Evolutionary conservation across 2,329 filamentous ascomycete species (phyloP), one percentile per base, ranked within the genome.

Genomic region (Cordyceps farinosa): DNA sequence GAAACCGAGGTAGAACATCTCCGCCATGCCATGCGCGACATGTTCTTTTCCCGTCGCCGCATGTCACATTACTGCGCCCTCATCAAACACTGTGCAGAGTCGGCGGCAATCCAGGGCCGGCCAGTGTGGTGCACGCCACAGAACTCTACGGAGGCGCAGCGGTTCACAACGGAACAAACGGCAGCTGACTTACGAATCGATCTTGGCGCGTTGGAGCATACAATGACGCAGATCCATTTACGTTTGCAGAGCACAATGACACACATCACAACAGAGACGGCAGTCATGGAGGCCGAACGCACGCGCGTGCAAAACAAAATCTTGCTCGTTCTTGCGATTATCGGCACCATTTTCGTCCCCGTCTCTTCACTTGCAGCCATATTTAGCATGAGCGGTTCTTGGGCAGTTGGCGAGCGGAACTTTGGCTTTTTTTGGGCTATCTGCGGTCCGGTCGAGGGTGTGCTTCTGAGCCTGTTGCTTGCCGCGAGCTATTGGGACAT

Each of bases 371-470:
- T 64, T 11, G 62, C 64, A 10, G 59, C 62, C 27, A 48, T 66
- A 32, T 66, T 65, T 29, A 65, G 64, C 52, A 65, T 65, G 64
- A 53, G 52, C 22, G 64, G 64, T 15, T 34, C 50, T 13, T 65
- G 61, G 62, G 64, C 61, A 4, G 61, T 57, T 3, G 61, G 57
- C n/a, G 64, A 64, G 57, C 48, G 50, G 44, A 55, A 52, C 34
- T 64, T 64, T 62, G 53, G 47, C 15, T 22, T 60, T 6, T 64
- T 66, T 42, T 64, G 55, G 62, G 62, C 54, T 13, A 66, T 64
- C 9, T 59, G 57, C 34, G 61, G 60, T 40, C 65, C 59, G 5
- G 51, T 61, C 15, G 55, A 63, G 60, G 38, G 61, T 34, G 45
- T 64, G 29, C 56, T 63, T 5, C 48, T 66, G 36, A 52, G 52